Evolutionary conservation across 306 rosid species (phyloP).

Genomic region (Cucumis melo): DNA sequence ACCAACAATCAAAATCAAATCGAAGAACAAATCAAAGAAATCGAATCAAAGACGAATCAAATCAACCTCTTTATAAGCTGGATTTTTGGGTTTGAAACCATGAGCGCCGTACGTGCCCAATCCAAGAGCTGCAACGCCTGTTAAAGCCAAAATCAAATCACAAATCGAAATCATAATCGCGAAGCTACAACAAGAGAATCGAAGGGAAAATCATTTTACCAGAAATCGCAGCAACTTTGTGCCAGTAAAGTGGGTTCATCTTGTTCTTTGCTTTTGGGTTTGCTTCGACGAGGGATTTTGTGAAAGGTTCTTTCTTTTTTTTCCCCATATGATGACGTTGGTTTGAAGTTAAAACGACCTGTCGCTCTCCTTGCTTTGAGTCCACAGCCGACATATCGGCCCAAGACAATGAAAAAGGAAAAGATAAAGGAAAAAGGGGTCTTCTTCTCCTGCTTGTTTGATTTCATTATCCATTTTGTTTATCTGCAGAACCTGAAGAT

Average conservation of each 20-base stretch:
- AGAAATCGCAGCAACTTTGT: conserved; percentile 78
- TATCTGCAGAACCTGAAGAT: neutral
- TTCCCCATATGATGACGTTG: neutral
- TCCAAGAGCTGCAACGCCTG: conserved; percentile 83
- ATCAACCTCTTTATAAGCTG: conserved; percentile 58
- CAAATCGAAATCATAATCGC: neutral
- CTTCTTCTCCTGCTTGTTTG: neutral
- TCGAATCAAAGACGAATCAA: neutral
- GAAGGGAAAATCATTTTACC: conserved; percentile 15
- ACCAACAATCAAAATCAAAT: neutral
- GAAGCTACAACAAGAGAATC: neutral
- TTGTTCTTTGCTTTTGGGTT: neutral
- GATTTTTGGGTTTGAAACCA: conserved; percentile 68
- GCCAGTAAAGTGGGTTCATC: conserved; percentile 74
- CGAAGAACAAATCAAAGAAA: conserved; percentile 4
- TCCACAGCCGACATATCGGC: conserved; percentile 4
- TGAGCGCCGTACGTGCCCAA: conserved; percentile 90
- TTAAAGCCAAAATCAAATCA: neutral
- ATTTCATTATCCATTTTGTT: neutral
- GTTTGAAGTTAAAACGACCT: neutral
- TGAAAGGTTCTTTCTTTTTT: neutral
- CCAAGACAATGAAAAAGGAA: neutral
- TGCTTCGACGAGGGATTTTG: neutral
- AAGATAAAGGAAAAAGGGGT: neutral
- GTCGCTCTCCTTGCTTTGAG: neutral